Conservation (phyloP, 305 asterid genomes). For the Ilex paraguariensis region DNA sequence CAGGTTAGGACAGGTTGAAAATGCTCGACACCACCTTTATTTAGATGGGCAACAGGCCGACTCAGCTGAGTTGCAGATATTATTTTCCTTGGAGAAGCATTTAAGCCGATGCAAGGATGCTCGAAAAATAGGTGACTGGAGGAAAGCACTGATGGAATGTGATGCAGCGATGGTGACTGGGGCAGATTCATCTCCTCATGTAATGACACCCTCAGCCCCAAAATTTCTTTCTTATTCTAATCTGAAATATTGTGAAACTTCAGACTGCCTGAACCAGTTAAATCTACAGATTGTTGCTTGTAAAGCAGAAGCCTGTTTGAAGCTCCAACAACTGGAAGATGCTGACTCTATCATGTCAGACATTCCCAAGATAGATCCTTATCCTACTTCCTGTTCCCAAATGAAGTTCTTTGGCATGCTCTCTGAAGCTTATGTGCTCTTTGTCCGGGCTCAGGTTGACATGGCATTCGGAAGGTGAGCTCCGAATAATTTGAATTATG, state of each 20-base stretch:
- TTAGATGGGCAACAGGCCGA: background rate
- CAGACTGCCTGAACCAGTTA: background rate
- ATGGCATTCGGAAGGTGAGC: slow-evolving; percentile 7
- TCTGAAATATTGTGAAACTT: background rate
- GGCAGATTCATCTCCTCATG: slow-evolving; percentile 1
- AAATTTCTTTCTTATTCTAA: background rate
- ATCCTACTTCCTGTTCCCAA: slow-evolving; percentile 1
- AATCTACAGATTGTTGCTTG: slow-evolving; percentile 2
- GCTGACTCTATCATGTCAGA: slow-evolving; percentile 1
- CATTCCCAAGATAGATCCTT: background rate
- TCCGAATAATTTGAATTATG: background rate
- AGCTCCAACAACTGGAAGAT: slow-evolving; percentile 5
- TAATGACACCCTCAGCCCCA: background rate
- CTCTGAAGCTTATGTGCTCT: background rate
- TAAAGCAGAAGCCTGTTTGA: slow-evolving; percentile 3
- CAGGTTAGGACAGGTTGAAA: slow-evolving; percentile 2
- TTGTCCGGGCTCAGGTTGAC: background rate
- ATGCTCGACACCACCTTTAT: background rate
- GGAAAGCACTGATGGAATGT: background rate
- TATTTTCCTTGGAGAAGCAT: background rate
- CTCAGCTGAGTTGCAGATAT: background rate
- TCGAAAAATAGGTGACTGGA: background rate
- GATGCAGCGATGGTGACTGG: slow-evolving; percentile 1
- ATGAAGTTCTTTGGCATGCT: slow-evolving; percentile 1
- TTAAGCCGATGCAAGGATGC: background rate